These are phyloP conservation scores for Arabidopsis suecica DNA, from an alignment of 345 rosid species.

Conservation along the genomic window DNA sequence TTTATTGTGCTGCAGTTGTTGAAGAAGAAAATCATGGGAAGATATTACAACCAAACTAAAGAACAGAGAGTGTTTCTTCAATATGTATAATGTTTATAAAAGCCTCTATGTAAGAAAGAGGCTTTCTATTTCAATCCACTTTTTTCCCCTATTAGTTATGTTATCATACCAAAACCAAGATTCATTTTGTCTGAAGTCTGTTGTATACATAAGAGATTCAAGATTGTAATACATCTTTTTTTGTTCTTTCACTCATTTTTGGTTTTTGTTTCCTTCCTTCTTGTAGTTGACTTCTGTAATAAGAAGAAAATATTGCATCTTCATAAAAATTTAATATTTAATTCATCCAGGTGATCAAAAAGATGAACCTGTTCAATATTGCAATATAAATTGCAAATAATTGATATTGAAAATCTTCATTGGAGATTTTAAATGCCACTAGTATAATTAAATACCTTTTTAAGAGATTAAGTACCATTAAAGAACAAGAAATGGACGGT, in stretches of 20 bases:
- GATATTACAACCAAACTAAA: slow-evolving; percentile 70
- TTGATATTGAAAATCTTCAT: slow-evolving; percentile 9
- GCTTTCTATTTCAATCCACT: slow-evolving; percentile 8
- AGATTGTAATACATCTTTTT: background rate
- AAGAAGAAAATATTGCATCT: slow-evolving; percentile 21
- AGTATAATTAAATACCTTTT: slow-evolving; percentile 10
- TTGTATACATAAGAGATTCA: slow-evolving; percentile 30
- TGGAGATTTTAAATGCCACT: slow-evolving; percentile 25
- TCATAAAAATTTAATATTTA: background rate
- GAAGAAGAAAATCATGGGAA: slow-evolving; percentile 66
- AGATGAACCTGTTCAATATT: slow-evolving; percentile 30
- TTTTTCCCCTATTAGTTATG: slow-evolving; percentile 15
- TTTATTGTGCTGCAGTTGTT: slow-evolving; percentile 45
- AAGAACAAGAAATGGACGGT: slow-evolving; percentile 40
- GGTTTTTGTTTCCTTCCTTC: slow-evolving; percentile 20
- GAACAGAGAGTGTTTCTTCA: slow-evolving; percentile 18
- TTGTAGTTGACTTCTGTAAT: slow-evolving; percentile 41
- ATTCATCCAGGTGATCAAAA: slow-evolving; percentile 31
- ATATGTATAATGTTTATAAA: background rate
- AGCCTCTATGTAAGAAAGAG: slow-evolving; percentile 3
- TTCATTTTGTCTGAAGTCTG: slow-evolving; percentile 8
- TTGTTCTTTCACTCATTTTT: slow-evolving; percentile 15
- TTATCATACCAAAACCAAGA: slow-evolving; percentile 12
- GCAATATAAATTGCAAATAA: slow-evolving; percentile 13
- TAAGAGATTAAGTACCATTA: slow-evolving; percentile 32